Evolutionary conservation across 805 yeast genomes (phyloP), one percentile per base, ranked within the genome.

Genomic region (Lachancea cidri): DNA sequence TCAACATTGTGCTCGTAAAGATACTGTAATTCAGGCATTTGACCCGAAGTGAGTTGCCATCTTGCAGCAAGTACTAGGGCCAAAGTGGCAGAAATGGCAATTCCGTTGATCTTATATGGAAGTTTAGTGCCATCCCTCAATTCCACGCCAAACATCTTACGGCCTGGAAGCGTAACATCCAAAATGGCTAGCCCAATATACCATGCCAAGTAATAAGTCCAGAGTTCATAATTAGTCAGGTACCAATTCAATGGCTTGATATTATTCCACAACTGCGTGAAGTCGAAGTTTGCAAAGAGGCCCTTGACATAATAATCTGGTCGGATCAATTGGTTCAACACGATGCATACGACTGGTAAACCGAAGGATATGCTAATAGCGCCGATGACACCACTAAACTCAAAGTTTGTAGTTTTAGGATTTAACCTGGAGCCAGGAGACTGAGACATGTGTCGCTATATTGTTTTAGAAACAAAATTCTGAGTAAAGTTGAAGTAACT

Each of bases 81-180:
- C 19, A 76, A 48, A 4, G 64, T 43, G 1, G 71, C 57, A 20
- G 78, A 68, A 45, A 86, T 66, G 18, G 75, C 67, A 37, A 72
- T 61, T 9, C 98, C 98, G 58, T 93, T 91, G 66, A 93, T 84
- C 55, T 83, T 81, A 66, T 91, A 91, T 15, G 60, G 57, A 46
- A 91, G 71, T 36, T 63, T 62, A 1, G 85, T 72, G 2, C 93
- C 93, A 60, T 88, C 95, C 54, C 97, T 73, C 43, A 91, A 66
- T 42, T 59, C 63, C 8, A 81, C 77, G 18, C 98, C 98, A 24
- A 74, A 58, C 51, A 77, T 64, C 17, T 57, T 62, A 43, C 67
- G 72, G 1, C 91, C 95, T 9, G 91, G 89, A 25, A 85, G 65
- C 3, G 81, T 52, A 11, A 74, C 53, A 59, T 86, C 96, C 33